Evolutionary conservation across 345 rosid genomes (phyloP), one percentile per base, ranked within the genome.

Genomic region (Nasturtium officinale): DNA sequence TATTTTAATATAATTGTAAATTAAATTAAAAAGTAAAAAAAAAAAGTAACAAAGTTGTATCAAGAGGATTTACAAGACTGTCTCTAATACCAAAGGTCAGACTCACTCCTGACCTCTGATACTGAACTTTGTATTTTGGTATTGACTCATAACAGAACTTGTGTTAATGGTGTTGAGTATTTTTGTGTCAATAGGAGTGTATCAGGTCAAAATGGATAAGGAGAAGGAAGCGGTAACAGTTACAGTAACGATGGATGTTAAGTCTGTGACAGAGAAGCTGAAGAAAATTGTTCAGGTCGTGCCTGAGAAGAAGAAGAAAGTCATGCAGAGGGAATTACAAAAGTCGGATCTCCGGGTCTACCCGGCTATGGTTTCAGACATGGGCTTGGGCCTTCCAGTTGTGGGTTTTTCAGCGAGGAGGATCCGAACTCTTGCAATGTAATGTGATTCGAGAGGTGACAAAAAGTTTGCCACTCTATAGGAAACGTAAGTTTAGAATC

Each of bases 161-260:
- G 16, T 54, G 13, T 35, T 40, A 63, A 52, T 28, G 17, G 4
- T 33, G 12, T 29, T 72, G 47, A 61, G 30, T 16, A 65, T 25
- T 23, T 50, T 17, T 33, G 16, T 33, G 63, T 16, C 7, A 15
- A 35, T 69, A 94, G 99, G 97, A 8, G 91, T 95, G 61, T 67
- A 82, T 3, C 76, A 79, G 2, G 50, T 74, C 38, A 16, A 71
- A 13, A n/a, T 85, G 4, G 96, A 91, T 74, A 76, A 58, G 69
- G 83, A 69, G 71, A 95, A 86, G 75, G 92, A 88, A 33, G 29
- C 79, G 77, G 87, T 88, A 43, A 82, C 85, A 10, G 92, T 91
- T 28, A 95, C 71, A 2, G 99, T 97, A 37, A 81, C 85, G 0
- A 87, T 91, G 93, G 96, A 91, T 35, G 82, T 78, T 2, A 84